A percentile compares a stretch with the other conserved stretches of the same genome.
Evolutionary conservation across 2,329 filamentous ascomycete species (phyloP).

Genomic region (Aspergillus puulaauensis): DNA sequence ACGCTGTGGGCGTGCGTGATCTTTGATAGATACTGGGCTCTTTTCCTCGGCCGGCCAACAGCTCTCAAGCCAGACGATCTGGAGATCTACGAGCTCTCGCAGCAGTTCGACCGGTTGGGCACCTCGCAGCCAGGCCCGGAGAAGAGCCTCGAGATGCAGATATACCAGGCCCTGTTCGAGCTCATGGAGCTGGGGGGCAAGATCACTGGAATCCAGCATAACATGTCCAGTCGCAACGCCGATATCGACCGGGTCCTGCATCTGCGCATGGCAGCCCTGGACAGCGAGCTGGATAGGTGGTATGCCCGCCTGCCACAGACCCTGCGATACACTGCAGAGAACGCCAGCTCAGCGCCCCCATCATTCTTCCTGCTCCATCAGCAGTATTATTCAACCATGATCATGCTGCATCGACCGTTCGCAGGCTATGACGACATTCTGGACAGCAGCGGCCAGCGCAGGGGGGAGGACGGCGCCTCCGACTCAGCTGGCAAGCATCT

Average conservation of each 20-base stretch:
- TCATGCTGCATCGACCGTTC: background rate
- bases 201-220: background rate
- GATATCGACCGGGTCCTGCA: background rate
- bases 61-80: background rate
- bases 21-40: background rate
- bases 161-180: conserved; percentile 1
- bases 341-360: background rate
- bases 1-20: conserved; percentile 1
- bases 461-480: background rate
- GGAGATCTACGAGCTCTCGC: background rate
- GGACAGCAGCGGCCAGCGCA: background rate
- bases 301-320: background rate
- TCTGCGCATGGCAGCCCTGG: background rate
- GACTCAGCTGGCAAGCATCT: background rate
- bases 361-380: background rate
- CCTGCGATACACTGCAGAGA: background rate
- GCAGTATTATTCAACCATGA: background rate
- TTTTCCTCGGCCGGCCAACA: background rate
- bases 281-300: background rate
- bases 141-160: background rate
- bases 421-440: background rate
- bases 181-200: background rate
- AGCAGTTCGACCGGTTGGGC: conserved; percentile 1
- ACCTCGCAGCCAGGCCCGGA: background rate
- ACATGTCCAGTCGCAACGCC: background rate